Evolutionary conservation across 2,329 filamentous ascomycete species (phyloP), one percentile per base, ranked within the genome.

Genomic region (Pyrenochaeta sp.): DNA sequence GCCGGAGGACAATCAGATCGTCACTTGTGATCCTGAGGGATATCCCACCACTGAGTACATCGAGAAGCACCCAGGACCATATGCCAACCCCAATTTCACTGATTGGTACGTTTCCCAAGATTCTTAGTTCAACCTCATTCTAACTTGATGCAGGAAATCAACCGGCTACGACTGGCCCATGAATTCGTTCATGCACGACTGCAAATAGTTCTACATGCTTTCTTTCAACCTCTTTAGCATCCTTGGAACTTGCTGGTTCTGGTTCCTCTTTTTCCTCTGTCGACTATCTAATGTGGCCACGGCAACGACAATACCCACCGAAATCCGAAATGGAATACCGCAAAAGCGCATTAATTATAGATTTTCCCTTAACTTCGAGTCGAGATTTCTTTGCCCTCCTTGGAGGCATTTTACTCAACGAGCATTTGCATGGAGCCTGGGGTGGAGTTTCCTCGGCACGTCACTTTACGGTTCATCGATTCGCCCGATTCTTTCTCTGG

Each of bases 1-100:
- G 65, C 81, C 85, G 49, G 77, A 79, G 10, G 77, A 81, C 38
- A 73, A 77, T 9, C 75, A 79, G 57, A 77, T 77, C 26, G 60
- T 87, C 35, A 87, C 85, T 11, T 89, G 86, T 66, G 86, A 89
- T 69, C 86, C 86, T 3, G 74, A 76, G 0, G 85, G 81, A 0
- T 89, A 84, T 61, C 79, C 81, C 41, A 89, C 86, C 0, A 89
- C 86, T 0, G 62, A 77, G 2, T 89, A 89, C 65, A 89, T 89
- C 63, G 72, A 73, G 35, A 71, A 78, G 1, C 86, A 89, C 59
- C 75, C 77, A 2, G 75, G 79, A 42, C 78, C 83, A 3, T 89
- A 88, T 59, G 71, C 72, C 41, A 87, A 88, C 61, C 73, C 77
- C 19, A 89, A 89, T 58, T 59, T 83, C 47, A 89, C 86, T 7